These are phyloP conservation scores for Sphaerobolus stellatus DNA, from an alignment of 1,284 basidiomycete species.

Conservation along the genomic window DNA sequence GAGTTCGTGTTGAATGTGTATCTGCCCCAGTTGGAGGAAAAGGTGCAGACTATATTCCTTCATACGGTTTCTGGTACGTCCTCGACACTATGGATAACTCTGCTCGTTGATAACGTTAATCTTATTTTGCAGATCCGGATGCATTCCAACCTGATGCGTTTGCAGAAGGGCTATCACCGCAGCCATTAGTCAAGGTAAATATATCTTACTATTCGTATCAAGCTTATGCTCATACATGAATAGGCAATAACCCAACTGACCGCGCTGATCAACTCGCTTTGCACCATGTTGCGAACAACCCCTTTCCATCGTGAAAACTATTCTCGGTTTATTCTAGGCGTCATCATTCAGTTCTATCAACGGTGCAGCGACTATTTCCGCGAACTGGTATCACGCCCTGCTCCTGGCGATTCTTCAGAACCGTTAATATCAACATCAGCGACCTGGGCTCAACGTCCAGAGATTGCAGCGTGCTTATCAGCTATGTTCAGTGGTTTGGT, in stretches of 20 bases:
- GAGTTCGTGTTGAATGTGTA: conserved; percentile 95
- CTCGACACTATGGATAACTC: background rate
- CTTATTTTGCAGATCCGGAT: conserved; percentile 58
- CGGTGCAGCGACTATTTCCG: conserved; percentile 88
- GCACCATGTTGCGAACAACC: conserved; percentile 89
- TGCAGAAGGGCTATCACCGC: conserved; percentile 58
- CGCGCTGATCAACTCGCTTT: conserved; percentile 89
- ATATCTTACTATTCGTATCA: background rate
- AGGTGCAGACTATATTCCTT: conserved; percentile 86
- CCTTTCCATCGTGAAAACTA: conserved; percentile 96
- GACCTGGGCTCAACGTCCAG: conserved; percentile 83
- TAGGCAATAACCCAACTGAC: conserved; percentile 84
- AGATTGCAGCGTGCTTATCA: conserved; percentile 70
- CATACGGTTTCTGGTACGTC: conserved; percentile 73
- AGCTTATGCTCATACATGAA: background rate
- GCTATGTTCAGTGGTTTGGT: conserved; percentile 46
- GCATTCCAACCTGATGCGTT: conserved; percentile 79
- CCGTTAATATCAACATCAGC: conserved; percentile 64
- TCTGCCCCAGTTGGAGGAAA: conserved; percentile 93
- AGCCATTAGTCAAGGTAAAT: conserved; percentile 78
- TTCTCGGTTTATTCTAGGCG: conserved; percentile 89
- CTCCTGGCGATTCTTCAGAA: conserved; percentile 37
- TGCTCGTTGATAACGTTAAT: background rate
- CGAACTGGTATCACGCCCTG: conserved; percentile 57
- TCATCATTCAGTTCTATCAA: conserved; percentile 96